Evolutionary conservation across 1,139 yeast genomes (phyloP).

Genomic region (Taphrina pruni): DNA sequence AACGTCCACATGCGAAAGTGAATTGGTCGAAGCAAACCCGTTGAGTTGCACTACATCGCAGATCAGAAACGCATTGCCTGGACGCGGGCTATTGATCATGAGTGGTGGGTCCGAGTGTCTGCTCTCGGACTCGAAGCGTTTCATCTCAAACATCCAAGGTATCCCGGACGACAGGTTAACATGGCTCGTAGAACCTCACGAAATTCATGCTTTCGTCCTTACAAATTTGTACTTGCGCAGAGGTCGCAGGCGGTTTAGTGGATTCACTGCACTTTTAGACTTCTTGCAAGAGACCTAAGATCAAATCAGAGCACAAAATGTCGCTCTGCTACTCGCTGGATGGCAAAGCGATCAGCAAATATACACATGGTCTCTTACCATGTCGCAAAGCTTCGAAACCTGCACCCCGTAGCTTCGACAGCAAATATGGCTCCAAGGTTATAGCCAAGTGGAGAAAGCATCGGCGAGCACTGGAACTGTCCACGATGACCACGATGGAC

Average conservation of each 20-base stretch:
- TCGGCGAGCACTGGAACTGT: too few species aligned
- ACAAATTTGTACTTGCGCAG: slow-evolving; percentile 16
- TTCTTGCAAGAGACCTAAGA: not conserved
- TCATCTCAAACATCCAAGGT: not conserved
- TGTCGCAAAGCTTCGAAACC: too few species aligned
- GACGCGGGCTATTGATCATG: not conserved
- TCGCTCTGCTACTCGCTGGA: too few species aligned
- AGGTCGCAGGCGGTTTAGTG: slow-evolving; percentile 1
- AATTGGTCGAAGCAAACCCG: not conserved
- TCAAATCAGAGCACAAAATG: too few species aligned
- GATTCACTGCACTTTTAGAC: not conserved
- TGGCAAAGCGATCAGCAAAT: too few species aligned
- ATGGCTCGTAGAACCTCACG: slow-evolving; percentile 7
- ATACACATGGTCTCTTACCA: too few species aligned
- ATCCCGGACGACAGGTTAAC: not conserved
- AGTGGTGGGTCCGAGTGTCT: slow-evolving; percentile 21
- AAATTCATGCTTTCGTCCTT: slow-evolving; percentile 15
- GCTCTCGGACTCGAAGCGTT: slow-evolving; percentile 11
- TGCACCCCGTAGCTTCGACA: too few species aligned
- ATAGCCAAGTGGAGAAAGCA: not conserved
- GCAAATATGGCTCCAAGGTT: not conserved
- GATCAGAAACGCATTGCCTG: not conserved
- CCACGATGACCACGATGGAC: too few species aligned
- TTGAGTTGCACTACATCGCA: not conserved
- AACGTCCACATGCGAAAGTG: not conserved